These are phyloP conservation scores for Ormosia emarginata DNA, from an alignment of 306 rosid genomes.

Conservation along the genomic window DNA sequence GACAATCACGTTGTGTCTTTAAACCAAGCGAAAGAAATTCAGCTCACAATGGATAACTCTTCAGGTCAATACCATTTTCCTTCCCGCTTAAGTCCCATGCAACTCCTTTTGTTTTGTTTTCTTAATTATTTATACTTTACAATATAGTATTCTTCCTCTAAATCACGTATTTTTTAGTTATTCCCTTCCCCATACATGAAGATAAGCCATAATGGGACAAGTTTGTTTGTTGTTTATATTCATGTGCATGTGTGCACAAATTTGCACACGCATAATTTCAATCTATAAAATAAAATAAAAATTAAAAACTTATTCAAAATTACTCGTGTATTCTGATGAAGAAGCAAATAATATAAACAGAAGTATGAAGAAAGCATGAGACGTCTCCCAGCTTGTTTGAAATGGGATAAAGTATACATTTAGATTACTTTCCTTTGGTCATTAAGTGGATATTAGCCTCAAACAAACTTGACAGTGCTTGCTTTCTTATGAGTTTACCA, in stretches of 20 bases:
- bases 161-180: neutral
- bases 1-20: slow-evolving; percentile 24
- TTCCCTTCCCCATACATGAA: neutral
- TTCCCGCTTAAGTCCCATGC: neutral
- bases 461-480: no score
- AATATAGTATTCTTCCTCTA: neutral
- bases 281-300: no score
- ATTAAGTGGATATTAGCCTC: neutral
- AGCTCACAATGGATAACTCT: slow-evolving; percentile 47
- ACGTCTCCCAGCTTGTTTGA: no score
- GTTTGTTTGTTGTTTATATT: neutral
- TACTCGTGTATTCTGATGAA: no score
- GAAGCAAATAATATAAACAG: no score
- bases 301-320: no score
- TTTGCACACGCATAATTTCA: neutral
- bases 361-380: no score
- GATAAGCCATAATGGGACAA: neutral
- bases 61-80: slow-evolving; percentile 30
- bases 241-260: neutral
- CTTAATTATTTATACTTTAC: neutral
- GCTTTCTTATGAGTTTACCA: no score
- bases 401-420: no score
- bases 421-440: neutral
- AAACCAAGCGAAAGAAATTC: slow-evolving; percentile 40
- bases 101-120: neutral